Evolutionary conservation across 1,284 basidiomycete genomes (phyloP).

Genomic region (Cutaneotrichosporon mucoides): DNA sequence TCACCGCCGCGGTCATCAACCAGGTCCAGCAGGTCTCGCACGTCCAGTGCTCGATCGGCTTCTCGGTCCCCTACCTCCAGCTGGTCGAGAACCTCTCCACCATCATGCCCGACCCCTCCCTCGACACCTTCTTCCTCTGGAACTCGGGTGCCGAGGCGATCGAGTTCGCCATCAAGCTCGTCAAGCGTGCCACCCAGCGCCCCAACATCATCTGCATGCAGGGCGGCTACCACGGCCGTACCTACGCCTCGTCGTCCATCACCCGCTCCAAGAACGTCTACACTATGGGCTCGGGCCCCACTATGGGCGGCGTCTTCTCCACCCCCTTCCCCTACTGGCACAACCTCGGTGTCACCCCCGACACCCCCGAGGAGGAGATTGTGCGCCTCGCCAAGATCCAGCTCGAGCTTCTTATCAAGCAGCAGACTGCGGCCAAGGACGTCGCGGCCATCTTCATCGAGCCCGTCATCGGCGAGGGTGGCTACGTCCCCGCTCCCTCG

Average conservation of each 20-base stretch:
- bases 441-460: slow-evolving; percentile 91
- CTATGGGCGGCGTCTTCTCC: slow-evolving; percentile 64
- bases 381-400: slow-evolving; percentile 70
- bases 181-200: slow-evolving; percentile 66
- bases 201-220: slow-evolving; percentile 88
- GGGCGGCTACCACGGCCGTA: slow-evolving; percentile 77
- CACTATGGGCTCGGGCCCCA: slow-evolving; percentile 51
- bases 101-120: slow-evolving; percentile 23
- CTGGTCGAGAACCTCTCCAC: slow-evolving; percentile 24
- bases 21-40: slow-evolving; percentile 78
- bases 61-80: slow-evolving; percentile 21
- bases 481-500: slow-evolving; percentile 83
- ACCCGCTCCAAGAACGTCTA: slow-evolving; percentile 89
- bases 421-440: slow-evolving; percentile 78
- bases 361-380: slow-evolving; percentile 63
- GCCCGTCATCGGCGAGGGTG: slow-evolving; percentile 85
- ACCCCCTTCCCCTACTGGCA: slow-evolving; percentile 93
- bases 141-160: slow-evolving; percentile 60
- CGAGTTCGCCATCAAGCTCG: slow-evolving; percentile 49
- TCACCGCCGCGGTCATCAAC: slow-evolving; percentile 76
- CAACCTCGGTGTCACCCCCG: slow-evolving; percentile 64
- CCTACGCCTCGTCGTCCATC: slow-evolving; percentile 71
- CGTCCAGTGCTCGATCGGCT: slow-evolving; percentile 54
- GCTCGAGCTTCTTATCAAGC: slow-evolving; percentile 73
- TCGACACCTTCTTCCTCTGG: slow-evolving; percentile 84